These are phyloP conservation scores for Chaetomium tenue DNA, from an alignment of 495 filamentous ascomycete species.

Conservation along the genomic window DNA sequence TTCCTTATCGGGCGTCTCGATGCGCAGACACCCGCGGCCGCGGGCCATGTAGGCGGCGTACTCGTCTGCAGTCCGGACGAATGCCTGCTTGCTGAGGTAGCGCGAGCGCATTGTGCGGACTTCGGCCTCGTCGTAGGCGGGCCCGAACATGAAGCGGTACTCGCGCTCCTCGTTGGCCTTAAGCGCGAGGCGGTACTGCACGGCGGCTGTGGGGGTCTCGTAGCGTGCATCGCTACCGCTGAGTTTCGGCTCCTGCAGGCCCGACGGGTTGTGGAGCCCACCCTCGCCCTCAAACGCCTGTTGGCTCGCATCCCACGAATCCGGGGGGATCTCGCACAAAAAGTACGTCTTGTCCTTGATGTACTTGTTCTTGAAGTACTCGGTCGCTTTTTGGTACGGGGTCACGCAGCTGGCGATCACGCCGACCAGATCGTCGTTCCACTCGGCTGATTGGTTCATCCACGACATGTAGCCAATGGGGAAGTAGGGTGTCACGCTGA, in stretches of 20 bases:
- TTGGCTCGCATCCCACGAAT: conserved; percentile 54
- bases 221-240: conserved; percentile 50
- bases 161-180: conserved; percentile 41
- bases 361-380: conserved; percentile 57
- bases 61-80: conserved; percentile 42
- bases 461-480: conserved; percentile 59
- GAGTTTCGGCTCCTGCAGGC: conserved; percentile 40
- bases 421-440: conserved; percentile 46
- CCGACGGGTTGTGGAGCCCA: conserved; percentile 52
- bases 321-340: conserved; percentile 50
- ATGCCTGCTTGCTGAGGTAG: conserved; percentile 52
- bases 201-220: conserved; percentile 54
- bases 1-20: conserved; percentile 54
- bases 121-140: conserved; percentile 53
- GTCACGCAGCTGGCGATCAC: conserved; percentile 52
- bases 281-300: conserved; percentile 56
- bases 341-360: conserved; percentile 60
- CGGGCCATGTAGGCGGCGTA: conserved; percentile 51
- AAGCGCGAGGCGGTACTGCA: conserved; percentile 52
- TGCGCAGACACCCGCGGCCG: conserved; percentile 51
- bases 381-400: conserved; percentile 55
- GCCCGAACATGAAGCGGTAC: conserved; percentile 56
- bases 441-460: conserved; percentile 59
- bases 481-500: conserved; percentile 57
- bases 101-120: conserved; percentile 45